These are phyloP conservation scores for Sphaerostilbella broomeana DNA, from an alignment of 2,329 filamentous ascomycete genomes.

Conservation along the genomic window DNA sequence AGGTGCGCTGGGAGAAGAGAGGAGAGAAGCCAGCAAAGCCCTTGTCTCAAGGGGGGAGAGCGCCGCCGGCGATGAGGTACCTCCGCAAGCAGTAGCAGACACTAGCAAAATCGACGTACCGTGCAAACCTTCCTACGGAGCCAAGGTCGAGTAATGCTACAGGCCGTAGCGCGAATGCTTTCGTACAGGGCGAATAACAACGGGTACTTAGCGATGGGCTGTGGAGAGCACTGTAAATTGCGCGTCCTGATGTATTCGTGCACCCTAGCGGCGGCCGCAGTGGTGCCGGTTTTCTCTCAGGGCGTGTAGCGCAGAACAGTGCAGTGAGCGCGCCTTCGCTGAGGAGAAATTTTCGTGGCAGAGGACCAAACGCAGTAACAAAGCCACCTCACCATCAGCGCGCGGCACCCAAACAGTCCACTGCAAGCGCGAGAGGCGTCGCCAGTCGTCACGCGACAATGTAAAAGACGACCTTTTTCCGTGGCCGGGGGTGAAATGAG, in stretches of 20 bases:
- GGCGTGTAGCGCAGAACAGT: conserved; percentile 11
- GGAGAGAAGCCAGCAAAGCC: conserved; percentile 11
- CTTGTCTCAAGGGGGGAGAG: conserved; percentile 2
- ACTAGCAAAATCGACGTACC: conserved; percentile 12
- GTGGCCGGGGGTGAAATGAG: conserved; percentile 13
- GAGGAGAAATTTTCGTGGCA: conserved; percentile 30
- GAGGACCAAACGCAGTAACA: conserved; percentile 14
- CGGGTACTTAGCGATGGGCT: conserved; percentile 2
- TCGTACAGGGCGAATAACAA: conserved; percentile 5
- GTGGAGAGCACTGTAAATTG: neutral
- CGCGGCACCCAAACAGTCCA: conserved; percentile 10
- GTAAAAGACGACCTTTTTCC: conserved; percentile 7
- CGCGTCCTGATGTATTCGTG: conserved; percentile 5
- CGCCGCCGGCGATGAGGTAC: conserved; percentile 5
- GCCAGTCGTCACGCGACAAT: conserved; percentile 11
- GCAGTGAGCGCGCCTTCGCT: conserved; percentile 11
- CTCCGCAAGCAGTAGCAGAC: neutral
- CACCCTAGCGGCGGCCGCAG: conserved; percentile 1
- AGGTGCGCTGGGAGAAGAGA: conserved; percentile 5
- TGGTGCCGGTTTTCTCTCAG: conserved; percentile 2
- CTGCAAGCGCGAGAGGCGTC: conserved; percentile 9
- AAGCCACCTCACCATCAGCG: conserved; percentile 9
- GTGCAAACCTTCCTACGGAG: conserved; percentile 7
- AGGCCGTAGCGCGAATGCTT: conserved; percentile 7
- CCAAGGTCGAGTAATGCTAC: conserved; percentile 5